phyloP scores from a whole-genome alignment of 495 filamentous ascomycete genomes.

The Xylaria sp. region DNA sequence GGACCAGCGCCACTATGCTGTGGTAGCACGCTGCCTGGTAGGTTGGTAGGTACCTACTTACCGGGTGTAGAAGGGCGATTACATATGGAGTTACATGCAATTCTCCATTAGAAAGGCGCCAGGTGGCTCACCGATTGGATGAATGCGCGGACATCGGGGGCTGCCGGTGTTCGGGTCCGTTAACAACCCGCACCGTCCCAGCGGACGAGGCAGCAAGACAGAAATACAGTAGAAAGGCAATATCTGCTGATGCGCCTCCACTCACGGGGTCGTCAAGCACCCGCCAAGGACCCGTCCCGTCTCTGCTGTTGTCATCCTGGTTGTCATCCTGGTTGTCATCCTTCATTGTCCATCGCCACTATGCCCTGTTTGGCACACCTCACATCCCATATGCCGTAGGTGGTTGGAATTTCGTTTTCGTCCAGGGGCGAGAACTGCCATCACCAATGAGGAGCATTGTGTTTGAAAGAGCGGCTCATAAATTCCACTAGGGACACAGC shows the following conservation, averaged over 20 bases:
- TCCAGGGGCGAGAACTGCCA: not conserved
- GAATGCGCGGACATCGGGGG: not conserved
- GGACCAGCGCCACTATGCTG: not conserved
- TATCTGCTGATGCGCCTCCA: not conserved
- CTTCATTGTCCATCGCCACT: not conserved
- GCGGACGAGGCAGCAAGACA: not conserved
- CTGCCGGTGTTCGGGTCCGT: conserved; percentile 17
- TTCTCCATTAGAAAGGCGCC: not conserved
- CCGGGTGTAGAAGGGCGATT: not conserved
- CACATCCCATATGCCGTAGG: not conserved
- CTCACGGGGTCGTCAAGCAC: conserved; percentile 10
- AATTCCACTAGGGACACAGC: not conserved
- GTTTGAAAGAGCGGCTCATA: not conserved
- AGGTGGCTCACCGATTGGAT: not conserved
- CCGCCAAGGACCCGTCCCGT: conserved; percentile 11
- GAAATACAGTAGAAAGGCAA: not conserved
- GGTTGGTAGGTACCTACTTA: not conserved
- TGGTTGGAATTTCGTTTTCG: not conserved
- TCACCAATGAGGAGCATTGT: not conserved
- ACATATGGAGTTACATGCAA: not conserved
- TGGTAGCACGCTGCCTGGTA: not conserved
- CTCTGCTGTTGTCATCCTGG: not conserved
- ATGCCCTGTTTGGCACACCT: not conserved
- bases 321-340: too few relatives aligned
- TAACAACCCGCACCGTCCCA: conserved; percentile 20